Evolutionary conservation across 495 filamentous ascomycete genomes (phyloP), one percentile per base, ranked within the genome.

Genomic region (Trypethelium eluteriae): DNA sequence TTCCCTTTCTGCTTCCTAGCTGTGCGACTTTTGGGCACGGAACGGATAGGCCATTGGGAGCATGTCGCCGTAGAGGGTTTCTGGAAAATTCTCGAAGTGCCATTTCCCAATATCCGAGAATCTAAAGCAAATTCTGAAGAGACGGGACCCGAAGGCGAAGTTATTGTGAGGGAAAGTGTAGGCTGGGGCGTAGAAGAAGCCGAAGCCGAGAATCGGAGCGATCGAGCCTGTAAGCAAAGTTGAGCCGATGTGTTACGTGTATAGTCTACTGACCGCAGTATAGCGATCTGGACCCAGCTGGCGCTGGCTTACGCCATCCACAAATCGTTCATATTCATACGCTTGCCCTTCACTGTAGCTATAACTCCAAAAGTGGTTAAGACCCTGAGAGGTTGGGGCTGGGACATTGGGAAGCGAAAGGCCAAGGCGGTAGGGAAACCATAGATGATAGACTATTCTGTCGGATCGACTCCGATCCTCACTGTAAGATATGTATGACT

Each of bases 291-390:
- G 86, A 99, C 94, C 3, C 92, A 97, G 71, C 79, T 98, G 36
- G 94, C 89, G 14, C 84, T 99, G 14, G 95, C 94, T 5, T 99
- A 99, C 71, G 94, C 93, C 0, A 88, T 99, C 63, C 94, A 99
- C 81, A 99, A 99, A 78, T 94, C 89, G 68, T 93, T 98, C 76
- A 96, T 99, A 63, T 96, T 99, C 76, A 77, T 98, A 64, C 84
- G 94, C 9, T 89, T 98, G 2, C 94, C 94, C 2, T 74, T 97
- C 69, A 92, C 94, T 2, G 93, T 89, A 12, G 93, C 91, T 1
- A 82, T 96, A 14, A 91, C 89, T 6, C 94, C 76, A 2, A 96
- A 94, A 74, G 88, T 98, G 11, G 94, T 96, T 67, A 92, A 91
- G 77, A 82, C 85, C 16, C 80, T 98, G 3, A 79, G 94, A 64